phyloP scores from a whole-genome alignment of 495 filamentous ascomycete genomes.

The Penicillium odoratum region DNA sequence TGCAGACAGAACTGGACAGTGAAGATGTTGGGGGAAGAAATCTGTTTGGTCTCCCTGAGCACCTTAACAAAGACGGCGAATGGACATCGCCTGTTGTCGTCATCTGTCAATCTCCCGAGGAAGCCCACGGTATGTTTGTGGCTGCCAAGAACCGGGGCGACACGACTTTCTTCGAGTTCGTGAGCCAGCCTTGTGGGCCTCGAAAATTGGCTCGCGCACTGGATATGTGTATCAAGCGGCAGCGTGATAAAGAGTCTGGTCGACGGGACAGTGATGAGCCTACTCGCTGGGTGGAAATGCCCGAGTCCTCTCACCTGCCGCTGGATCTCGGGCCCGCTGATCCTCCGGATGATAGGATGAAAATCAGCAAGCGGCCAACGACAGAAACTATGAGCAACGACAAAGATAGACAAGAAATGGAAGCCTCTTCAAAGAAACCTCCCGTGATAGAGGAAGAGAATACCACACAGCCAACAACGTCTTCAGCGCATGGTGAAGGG shows the following conservation, averaged over 20 bases:
- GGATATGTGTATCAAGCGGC: constrained; percentile 29
- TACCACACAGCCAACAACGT: neutral
- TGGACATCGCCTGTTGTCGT: constrained; percentile 22
- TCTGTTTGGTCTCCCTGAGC: constrained; percentile 18
- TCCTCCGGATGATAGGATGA: constrained; percentile 5
- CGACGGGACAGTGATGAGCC: constrained; percentile 10
- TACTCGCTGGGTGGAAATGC: constrained; percentile 31
- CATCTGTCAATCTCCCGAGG: constrained; percentile 32
- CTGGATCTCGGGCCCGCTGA: constrained; percentile 1
- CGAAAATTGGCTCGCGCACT: constrained; percentile 28
- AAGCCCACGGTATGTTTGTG: constrained; percentile 30
- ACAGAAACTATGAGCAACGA: neutral
- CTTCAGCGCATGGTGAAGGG: neutral
- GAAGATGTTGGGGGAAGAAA: constrained; percentile 8
- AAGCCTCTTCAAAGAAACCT: neutral
- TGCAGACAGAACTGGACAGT: constrained; percentile 9
- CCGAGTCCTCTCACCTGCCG: constrained; percentile 5
- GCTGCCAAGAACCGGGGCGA: constrained; percentile 12
- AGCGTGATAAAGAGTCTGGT: neutral
- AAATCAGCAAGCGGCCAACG: constrained; percentile 1
- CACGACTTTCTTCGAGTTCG: constrained; percentile 26
- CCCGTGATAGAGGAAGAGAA: neutral
- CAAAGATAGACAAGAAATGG: neutral
- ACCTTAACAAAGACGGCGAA: constrained; percentile 8
- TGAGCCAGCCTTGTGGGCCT: constrained; percentile 37